A percentile compares a stretch with the other conserved stretches of the same genome.
Evolutionary conservation across 352 stramenopile species (phyloP).

Genomic region (Lagenidium sp.): DNA sequence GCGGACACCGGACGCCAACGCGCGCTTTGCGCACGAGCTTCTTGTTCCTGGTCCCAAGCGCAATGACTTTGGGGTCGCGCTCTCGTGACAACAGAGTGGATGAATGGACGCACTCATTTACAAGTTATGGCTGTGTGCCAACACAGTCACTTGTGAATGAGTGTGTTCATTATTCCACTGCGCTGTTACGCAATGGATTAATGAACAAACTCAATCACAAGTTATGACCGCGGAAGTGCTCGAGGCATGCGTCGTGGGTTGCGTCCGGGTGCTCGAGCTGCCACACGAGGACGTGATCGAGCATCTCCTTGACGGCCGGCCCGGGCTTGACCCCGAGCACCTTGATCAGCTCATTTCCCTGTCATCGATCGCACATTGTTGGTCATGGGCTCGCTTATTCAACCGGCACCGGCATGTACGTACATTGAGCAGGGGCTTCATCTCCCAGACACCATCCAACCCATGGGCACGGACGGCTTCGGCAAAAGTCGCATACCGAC

Average conservation of each 20-base stretch:
- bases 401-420: slow-evolving; percentile 1
- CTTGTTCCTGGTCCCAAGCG: slow-evolving; percentile 39
- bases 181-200: no score
- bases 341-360: slow-evolving; percentile 70
- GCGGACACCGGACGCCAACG: not conserved
- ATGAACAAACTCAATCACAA: no score
- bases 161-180: no score
- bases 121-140: no score
- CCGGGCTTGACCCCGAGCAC: slow-evolving; percentile 44
- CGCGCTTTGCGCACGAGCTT: slow-evolving; percentile 35
- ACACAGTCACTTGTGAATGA: no score
- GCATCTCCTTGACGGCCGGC: slow-evolving; percentile 44
- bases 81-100: no score
- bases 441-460: slow-evolving; percentile 40
- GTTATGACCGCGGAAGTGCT: slow-evolving; percentile 24
- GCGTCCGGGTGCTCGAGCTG: slow-evolving; percentile 43
- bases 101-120: no score
- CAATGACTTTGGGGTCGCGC: slow-evolving; percentile 58
- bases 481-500: slow-evolving; percentile 32
- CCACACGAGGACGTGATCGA: slow-evolving; percentile 48
- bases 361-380: not conserved
- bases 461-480: slow-evolving; percentile 14
- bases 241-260: slow-evolving; percentile 45
- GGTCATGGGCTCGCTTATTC: not conserved
- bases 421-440: slow-evolving; percentile 69